Evolutionary conservation across 2,329 filamentous ascomycete genomes (phyloP), one percentile per base, ranked within the genome.

Genomic region (Ophidiomyces ophidiicola): DNA sequence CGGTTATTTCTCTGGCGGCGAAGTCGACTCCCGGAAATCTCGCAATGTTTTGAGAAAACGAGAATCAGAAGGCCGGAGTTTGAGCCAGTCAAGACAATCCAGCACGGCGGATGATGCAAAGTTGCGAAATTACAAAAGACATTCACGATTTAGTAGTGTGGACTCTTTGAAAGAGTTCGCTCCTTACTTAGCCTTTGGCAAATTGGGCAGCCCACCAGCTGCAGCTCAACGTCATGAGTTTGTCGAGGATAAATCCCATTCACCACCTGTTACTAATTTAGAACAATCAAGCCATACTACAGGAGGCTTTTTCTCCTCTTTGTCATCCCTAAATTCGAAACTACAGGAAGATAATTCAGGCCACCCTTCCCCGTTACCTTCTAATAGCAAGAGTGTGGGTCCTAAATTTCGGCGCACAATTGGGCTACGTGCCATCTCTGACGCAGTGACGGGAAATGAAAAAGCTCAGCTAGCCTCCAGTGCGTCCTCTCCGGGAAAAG

Each of bases 1-100:
- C 24, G 88, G 87, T 17, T 96, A 96, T 59, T 94, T 94, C 55
- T 94, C 88, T 5, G 85, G 87, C 2, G 82, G 81, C 11, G 88
- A 96, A 53, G 68, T 78, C 7, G 86, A 94, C 46, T 74, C 74
- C 30, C 76, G 80, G 42, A 77, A 74, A 50, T 61, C 57, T 36
- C 74, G 82, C 32, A 92, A 85, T 54, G 69, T 90, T 32, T 66
- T 94, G 47, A 84, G 83, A 59, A 92, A 90, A 63, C 78, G 82
- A 24, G 57, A 58, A 29, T 62, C 60, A 45, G 60, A 47, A 4
- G 48, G 50, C 31, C 54, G 55, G 23, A 60, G 57, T 32, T 44
- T 64, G 25, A 67, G 61, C 45, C 75, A 84, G 57, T 78, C 80
- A 25, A 72, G 78, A 32, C 80, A 82, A 49, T 76, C 80, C 8